These are phyloP conservation scores for Jatropha multifida DNA, from an alignment of 441 rosid genomes.

Conservation along the genomic window DNA sequence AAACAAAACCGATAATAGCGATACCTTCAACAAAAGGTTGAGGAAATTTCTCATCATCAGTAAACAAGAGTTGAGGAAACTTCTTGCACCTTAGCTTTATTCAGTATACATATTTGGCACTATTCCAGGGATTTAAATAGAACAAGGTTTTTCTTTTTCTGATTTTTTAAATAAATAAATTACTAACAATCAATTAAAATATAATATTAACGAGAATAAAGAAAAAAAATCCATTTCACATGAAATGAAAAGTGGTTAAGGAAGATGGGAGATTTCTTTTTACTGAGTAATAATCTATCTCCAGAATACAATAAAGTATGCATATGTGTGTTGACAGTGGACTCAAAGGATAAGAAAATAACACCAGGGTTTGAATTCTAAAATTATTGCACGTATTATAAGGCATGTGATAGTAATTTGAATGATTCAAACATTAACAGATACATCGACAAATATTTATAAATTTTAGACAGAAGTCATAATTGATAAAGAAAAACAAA, in stretches of 20 bases:
- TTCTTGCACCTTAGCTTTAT: not conserved
- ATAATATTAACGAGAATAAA: too few relatives aligned
- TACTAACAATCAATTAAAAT: too few relatives aligned
- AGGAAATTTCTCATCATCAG: slow-evolving; percentile 1
- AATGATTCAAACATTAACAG: not conserved
- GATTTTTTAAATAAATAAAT: too few relatives aligned
- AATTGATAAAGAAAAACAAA: too few relatives aligned
- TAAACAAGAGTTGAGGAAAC: not conserved
- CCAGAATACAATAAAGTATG: too few relatives aligned
- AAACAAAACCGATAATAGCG: not conserved
- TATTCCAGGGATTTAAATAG: not conserved
- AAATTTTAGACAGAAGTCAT: too few relatives aligned
- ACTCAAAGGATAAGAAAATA: not conserved
- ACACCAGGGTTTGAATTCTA: not conserved
- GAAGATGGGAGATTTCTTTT: too few relatives aligned
- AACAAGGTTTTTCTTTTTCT: too few relatives aligned
- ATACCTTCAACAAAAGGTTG: not conserved
- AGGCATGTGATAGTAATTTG: not conserved
- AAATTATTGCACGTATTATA: not conserved
- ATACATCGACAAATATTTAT: too few relatives aligned
- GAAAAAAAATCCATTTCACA: too few relatives aligned
- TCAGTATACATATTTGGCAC: not conserved
- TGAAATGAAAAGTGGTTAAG: too few relatives aligned
- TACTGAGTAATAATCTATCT: not conserved
- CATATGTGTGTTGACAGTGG: not conserved